These are phyloP conservation scores for Globisporangium lucens DNA, from an alignment of 352 stramenopile species.

Conservation along the genomic window DNA sequence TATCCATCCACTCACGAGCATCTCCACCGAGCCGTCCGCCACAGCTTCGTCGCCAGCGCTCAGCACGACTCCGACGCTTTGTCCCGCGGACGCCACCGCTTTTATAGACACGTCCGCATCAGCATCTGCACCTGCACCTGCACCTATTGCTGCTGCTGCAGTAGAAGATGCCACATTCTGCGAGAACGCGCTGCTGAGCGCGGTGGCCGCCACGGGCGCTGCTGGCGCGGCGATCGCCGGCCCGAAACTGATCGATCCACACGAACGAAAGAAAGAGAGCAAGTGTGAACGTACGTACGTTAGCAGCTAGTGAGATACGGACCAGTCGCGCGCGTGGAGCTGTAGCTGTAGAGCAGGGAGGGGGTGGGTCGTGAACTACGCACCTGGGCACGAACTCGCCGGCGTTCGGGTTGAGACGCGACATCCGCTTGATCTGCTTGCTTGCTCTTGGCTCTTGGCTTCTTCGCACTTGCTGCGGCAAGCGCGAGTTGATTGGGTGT, in stretches of 20 bases:
- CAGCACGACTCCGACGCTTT: background rate
- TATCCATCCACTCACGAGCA: background rate
- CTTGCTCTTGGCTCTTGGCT: background rate
- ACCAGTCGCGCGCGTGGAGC: background rate
- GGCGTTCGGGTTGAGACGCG: constrained; percentile 76
- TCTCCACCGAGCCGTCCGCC: background rate
- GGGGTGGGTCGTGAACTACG: constrained; percentile 17
- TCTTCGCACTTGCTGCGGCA: background rate
- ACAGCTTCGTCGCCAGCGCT: background rate
- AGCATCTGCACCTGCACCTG: background rate
- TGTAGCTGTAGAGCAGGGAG: background rate
- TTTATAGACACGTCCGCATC: background rate
- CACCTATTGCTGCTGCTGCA: background rate
- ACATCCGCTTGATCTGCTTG: constrained; percentile 23
- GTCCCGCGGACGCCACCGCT: background rate
- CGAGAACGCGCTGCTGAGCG: constrained; percentile 2
- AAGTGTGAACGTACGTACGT: background rate
- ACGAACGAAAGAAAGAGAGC: background rate
- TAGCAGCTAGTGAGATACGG: background rate
- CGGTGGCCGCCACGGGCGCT: background rate
- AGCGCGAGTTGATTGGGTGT: background rate
- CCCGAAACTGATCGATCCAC: background rate
- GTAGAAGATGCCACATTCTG: background rate
- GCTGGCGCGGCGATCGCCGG: constrained; percentile 13
- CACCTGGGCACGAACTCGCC: constrained; percentile 79